These are phyloP conservation scores for Rhamnella rubrinervis DNA, from an alignment of 331 rosid genomes.

Conservation along the genomic window DNA sequence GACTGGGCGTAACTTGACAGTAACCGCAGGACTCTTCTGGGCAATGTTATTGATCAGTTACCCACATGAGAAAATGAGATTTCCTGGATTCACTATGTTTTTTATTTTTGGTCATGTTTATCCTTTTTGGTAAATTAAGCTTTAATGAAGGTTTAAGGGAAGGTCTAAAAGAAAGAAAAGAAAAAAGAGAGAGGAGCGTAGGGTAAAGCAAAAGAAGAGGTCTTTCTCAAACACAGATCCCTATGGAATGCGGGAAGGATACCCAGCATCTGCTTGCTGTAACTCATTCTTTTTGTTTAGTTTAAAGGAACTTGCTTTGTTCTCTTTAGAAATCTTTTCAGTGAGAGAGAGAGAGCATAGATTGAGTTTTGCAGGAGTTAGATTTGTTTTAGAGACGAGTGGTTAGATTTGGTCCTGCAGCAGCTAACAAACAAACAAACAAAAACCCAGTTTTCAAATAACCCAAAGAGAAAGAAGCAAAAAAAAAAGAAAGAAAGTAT, in stretches of 20 bases:
- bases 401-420: constrained; percentile 26
- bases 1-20: neutral
- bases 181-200: constrained; percentile 41
- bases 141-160: constrained; percentile 9
- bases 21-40: constrained; percentile 24
- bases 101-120: neutral
- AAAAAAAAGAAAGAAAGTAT: constrained; percentile 5
- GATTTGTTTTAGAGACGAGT: constrained; percentile 15
- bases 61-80: constrained; percentile 32
- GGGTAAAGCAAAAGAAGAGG: constrained; percentile 62
- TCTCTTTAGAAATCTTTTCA: constrained; percentile 42
- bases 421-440: constrained; percentile 33
- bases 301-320: constrained; percentile 65
- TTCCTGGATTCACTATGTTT: constrained; percentile 17
- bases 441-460: constrained; percentile 28
- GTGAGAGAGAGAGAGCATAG: constrained; percentile 18
- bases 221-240: constrained; percentile 90
- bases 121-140: neutral
- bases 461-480: neutral
- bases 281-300: constrained; percentile 76
- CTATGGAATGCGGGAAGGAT: constrained; percentile 60
- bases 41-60: neutral
- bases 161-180: constrained; percentile 17
- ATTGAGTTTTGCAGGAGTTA: constrained; percentile 40
- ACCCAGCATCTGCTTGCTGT: constrained; percentile 50